Evolutionary conservation across 2,329 filamentous ascomycete genomes (phyloP).

Genomic region (Diaporthe sp.): DNA sequence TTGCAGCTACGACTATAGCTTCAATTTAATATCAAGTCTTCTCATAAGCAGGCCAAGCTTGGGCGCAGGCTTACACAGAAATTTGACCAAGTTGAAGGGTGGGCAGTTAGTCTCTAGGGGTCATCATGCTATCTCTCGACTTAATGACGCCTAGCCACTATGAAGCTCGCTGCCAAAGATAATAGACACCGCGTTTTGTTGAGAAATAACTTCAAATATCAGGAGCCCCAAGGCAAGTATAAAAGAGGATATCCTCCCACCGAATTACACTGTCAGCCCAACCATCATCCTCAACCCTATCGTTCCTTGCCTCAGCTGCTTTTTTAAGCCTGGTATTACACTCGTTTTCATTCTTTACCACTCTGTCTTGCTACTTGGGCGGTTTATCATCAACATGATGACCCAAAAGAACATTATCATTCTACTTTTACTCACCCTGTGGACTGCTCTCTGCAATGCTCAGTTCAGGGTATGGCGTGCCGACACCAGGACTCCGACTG

Average conservation of each 20-base stretch:
- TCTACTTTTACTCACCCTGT: not conserved
- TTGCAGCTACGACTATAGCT: not conserved
- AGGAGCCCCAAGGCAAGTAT: not conserved
- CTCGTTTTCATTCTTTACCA: not conserved
- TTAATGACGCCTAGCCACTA: not conserved
- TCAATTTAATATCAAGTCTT: not conserved
- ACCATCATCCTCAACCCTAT: not conserved
- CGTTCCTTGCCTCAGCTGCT: not conserved
- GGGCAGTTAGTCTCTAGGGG: not conserved
- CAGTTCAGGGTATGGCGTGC: slow-evolving; percentile 13
- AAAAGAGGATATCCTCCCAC: not conserved
- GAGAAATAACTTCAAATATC: not conserved
- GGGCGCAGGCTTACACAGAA: not conserved
- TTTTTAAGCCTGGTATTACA: not conserved
- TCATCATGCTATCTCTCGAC: not conserved
- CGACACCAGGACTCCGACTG: not conserved
- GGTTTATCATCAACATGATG: not conserved
- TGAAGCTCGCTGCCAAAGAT: not conserved
- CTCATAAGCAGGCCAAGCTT: not conserved
- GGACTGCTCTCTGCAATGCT: slow-evolving; percentile 4
- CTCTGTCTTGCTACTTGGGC: not conserved
- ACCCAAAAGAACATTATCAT: not conserved
- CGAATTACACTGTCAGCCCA: not conserved
- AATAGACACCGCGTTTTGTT: not conserved
- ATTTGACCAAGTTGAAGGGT: not conserved